Conservation (phyloP, 2,329 filamentous ascomycete genomes). For the Neoscytalidium dimidiatum region DNA sequence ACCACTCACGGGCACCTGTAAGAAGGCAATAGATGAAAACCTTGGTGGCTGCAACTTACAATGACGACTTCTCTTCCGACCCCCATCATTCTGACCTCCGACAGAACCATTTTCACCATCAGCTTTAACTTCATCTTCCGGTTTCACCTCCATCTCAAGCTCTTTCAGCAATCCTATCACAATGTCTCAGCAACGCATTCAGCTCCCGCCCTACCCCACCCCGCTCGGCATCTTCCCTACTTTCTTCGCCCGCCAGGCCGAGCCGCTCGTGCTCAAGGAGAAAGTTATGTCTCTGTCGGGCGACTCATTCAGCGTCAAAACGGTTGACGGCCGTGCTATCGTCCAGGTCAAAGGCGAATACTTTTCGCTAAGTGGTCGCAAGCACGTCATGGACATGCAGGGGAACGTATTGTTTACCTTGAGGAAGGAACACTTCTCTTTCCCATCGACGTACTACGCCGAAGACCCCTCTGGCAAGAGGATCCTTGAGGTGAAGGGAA, state of each 20-base stretch:
- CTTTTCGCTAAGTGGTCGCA: constrained; percentile 56
- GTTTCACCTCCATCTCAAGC: background rate
- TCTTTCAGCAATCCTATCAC: background rate
- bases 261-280: constrained; percentile 60
- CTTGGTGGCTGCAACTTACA: background rate
- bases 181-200: background rate
- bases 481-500: constrained; percentile 59
- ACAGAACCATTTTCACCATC: background rate
- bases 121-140: background rate
- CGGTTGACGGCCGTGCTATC: constrained; percentile 55
- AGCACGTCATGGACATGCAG: constrained; percentile 56
- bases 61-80: background rate
- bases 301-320: constrained; percentile 65
- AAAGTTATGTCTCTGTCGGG: constrained; percentile 63
- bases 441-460: constrained; percentile 54
- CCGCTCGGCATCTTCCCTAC: constrained; percentile 30
- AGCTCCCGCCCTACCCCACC: constrained; percentile 1
- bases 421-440: constrained; percentile 52
- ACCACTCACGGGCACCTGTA: background rate
- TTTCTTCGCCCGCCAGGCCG: constrained; percentile 31
- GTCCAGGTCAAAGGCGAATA: constrained; percentile 60
- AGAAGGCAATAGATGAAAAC: background rate
- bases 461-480: constrained; percentile 50
- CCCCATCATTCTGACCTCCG: background rate
- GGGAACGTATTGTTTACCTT: constrained; percentile 62